A percentile compares a stretch with the other conserved stretches of the same genome.
These are phyloP conservation scores for Pezicula neosporulosa DNA, from an alignment of 2,329 filamentous ascomycete species.

Conservation along the genomic window DNA sequence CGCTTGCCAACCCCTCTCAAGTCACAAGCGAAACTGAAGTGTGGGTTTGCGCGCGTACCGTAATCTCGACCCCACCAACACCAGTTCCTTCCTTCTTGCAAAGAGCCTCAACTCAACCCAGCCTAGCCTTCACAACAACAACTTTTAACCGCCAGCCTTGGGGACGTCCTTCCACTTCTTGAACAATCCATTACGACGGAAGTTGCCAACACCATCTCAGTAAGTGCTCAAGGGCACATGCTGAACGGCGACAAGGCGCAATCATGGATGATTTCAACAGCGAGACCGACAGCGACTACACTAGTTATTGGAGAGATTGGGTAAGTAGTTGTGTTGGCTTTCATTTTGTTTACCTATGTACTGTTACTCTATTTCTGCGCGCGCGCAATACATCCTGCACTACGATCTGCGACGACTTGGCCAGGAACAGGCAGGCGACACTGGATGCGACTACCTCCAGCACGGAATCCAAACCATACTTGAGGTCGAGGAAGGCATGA, in stretches of 20 bases:
- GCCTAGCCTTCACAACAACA: neutral
- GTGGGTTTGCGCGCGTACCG: neutral
- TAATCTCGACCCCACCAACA: neutral
- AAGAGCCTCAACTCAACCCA: neutral
- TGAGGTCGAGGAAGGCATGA: no score
- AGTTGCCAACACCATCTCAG: slow-evolving; percentile 22
- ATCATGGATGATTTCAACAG: slow-evolving; percentile 96
- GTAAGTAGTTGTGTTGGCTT: slow-evolving; percentile 53
- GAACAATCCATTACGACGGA: slow-evolving; percentile 7
- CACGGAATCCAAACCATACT: no score
- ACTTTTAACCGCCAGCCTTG: neutral
- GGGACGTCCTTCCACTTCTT: neutral
- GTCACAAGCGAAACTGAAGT: neutral
- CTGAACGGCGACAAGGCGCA: slow-evolving; percentile 14
- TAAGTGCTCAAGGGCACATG: slow-evolving; percentile 24
- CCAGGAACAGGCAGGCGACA: no score
- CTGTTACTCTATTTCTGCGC: neutral
- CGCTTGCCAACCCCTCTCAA: neutral
- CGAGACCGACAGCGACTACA: slow-evolving; percentile 98
- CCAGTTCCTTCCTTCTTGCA: neutral
- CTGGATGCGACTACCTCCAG: no score
- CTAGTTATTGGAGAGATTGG: slow-evolving; percentile 99
- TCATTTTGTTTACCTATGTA: slow-evolving; percentile 4
- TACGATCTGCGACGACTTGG: no score
- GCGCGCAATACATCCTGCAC: no score